Base-by-base conservation (phyloP, 2,329 filamentous ascomycete species). In the Fusarium mangiferae region DNA sequence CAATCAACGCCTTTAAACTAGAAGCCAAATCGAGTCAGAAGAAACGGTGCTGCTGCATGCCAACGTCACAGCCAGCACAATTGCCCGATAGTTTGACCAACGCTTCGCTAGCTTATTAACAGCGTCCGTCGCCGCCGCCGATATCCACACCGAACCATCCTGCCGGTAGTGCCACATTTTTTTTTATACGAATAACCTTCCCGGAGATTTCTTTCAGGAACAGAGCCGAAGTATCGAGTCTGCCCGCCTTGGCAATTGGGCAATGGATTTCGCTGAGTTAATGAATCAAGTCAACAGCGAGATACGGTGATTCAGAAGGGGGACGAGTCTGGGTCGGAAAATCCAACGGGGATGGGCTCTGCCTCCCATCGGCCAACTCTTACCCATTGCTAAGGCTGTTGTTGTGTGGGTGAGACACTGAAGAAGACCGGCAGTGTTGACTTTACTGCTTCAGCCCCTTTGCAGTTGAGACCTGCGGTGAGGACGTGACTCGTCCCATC, bases 81-180 rank as follows among this genome's bases (percentile, higher is more conserved):
- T 60, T 68, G 62, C 51, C 62, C 54, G 61, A 68, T 66, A 76
- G 66, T 73, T 60, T 48, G 56, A 66, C 68, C 70, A 69, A 68
- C 54, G 59, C 57, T 49, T 62, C 52, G 61, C 49, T 76, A 75
- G 68, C 62, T 61, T 59, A 51, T 61, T 51, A 48, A 61, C 54
- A 64, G 52, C 64, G 36, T 68, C 52, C 68, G 68, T 36, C 54
- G 68, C 36, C 54, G 58, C 46, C 51, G 62, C 42, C 54, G 49
- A 75, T 71, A 69, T 42, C 75, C 73, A 77, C 75, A 51, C n/a
- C 57, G 74, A 77, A 77, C 75, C 75, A 62, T 62, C 59, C 72
- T 66, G 66, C 63, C 72, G 75, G 75, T 68, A 62, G 72, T 52
- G 58, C 60, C 68, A 57, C 68, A 70, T 70, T 63, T 52, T 38